These are phyloP conservation scores for Mycocentrospora acerina DNA, from an alignment of 2,329 filamentous ascomycete genomes.

Conservation along the genomic window DNA sequence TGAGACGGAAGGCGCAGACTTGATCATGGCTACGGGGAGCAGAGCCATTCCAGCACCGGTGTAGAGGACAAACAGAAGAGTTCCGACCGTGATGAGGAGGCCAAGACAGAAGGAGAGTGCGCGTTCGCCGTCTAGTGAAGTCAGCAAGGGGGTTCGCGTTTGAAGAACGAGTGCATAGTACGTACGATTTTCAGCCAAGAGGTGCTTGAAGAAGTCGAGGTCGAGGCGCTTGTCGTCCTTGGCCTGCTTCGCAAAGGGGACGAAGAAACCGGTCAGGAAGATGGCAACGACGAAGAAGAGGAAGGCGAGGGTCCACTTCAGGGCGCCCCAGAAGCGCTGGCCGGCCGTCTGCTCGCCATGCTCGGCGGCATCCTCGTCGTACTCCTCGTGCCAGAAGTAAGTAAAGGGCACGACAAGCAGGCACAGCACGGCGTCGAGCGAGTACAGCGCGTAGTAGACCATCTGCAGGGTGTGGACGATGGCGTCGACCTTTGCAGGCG, in stretches of 20 bases:
- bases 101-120: constrained; percentile 88
- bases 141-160: constrained; percentile 11
- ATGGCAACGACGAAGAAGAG: constrained; percentile 76
- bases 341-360: constrained; percentile 71
- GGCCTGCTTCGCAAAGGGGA: constrained; percentile 72
- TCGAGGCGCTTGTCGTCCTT: constrained; percentile 67
- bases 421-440: constrained; percentile 85
- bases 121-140: constrained; percentile 71
- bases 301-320: constrained; percentile 90
- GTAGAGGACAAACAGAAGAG: constrained; percentile 83
- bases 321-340: constrained; percentile 75
- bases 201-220: constrained; percentile 85
- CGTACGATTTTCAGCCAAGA: constrained; percentile 78
- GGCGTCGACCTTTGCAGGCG: constrained; percentile 72
- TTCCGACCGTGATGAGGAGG: constrained; percentile 83
- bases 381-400: constrained; percentile 98
- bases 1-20: constrained; percentile 83
- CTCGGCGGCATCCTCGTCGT: constrained; percentile 85
- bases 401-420: constrained; percentile 89
- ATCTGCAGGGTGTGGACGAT: constrained; percentile 81
- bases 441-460: constrained; percentile 92
- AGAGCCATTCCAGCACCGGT: constrained; percentile 86
- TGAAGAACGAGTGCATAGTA: constrained; percentile 17
- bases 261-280: constrained; percentile 92
- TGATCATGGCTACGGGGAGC: constrained; percentile 87